A percentile compares a stretch with the other conserved stretches of the same genome.
These are phyloP conservation scores for Termitomyces sp. DNA, from an alignment of 768 basidiomycete genomes.

Conservation along the genomic window DNA sequence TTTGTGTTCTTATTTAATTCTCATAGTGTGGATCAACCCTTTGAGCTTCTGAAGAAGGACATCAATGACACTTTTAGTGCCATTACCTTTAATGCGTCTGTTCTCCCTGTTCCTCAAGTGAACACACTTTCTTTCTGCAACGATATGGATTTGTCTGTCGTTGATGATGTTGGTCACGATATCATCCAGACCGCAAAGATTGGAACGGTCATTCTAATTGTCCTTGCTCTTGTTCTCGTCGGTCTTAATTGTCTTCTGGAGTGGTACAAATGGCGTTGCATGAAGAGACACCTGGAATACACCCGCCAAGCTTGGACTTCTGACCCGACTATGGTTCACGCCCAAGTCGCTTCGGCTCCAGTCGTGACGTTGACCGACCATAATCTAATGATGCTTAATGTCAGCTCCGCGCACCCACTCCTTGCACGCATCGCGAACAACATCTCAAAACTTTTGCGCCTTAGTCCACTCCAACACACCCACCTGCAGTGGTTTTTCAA, in stretches of 20 bases:
- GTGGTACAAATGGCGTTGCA: slow-evolving; percentile 84
- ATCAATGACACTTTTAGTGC: slow-evolving; percentile 83
- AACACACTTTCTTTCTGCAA: slow-evolving; percentile 73
- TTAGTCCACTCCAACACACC: slow-evolving; percentile 60
- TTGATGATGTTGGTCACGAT: slow-evolving; percentile 82
- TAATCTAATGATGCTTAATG: slow-evolving; percentile 74
- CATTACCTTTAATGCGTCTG: slow-evolving; percentile 67
- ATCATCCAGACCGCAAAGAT: slow-evolving; percentile 80
- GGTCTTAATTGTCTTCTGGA: slow-evolving; percentile 73
- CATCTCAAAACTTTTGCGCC: slow-evolving; percentile 45
- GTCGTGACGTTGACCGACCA: slow-evolving; percentile 65
- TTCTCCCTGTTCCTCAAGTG: slow-evolving; percentile 74
- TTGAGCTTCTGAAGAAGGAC: slow-evolving; percentile 82
- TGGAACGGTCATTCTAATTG: slow-evolving; percentile 69
- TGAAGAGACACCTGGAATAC: slow-evolving; percentile 60
- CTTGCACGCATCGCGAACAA: slow-evolving; percentile 61
- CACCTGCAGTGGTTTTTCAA: slow-evolving; percentile 85
- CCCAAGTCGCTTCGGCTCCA: slow-evolving; percentile 37
- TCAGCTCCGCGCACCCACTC: slow-evolving; percentile 68
- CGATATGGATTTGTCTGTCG: slow-evolving; percentile 74
- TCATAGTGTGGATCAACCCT: slow-evolving; percentile 75
- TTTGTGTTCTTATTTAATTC: slow-evolving; percentile 4
- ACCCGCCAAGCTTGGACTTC: slow-evolving; percentile 76
- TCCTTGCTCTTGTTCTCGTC: slow-evolving; percentile 70
- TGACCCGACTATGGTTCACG: slow-evolving; percentile 61